Conservation (phyloP, 129 eudicot species). For the Flaveria linearis region DNA sequence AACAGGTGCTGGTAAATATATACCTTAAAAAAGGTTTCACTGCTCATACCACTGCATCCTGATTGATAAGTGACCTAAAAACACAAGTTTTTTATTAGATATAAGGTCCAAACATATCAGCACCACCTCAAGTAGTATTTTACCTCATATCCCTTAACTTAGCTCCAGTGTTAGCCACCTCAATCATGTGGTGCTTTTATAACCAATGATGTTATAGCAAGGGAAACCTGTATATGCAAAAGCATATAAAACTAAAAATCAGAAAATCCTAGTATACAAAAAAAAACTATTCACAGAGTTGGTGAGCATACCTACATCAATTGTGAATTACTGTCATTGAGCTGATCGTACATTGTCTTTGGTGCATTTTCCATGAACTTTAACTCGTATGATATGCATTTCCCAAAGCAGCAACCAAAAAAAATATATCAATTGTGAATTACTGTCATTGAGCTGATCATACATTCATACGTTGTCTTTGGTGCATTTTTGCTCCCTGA, state of each 20-base stretch:
- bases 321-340: conserved; percentile 15
- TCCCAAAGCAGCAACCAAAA: conserved; percentile 10
- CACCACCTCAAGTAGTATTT: neutral
- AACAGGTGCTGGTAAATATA: too few relatives aligned
- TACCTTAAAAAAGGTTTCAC: neutral
- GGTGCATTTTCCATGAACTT: conserved; percentile 1
- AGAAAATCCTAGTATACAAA: neutral
- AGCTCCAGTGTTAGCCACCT: neutral
- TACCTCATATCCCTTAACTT: conserved; percentile 20
- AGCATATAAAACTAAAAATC: conserved; percentile 2
- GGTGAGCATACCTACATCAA: conserved; percentile 17
- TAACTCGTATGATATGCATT: conserved; percentile 5
- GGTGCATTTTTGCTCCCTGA: conserved; percentile 3
- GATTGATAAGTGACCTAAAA: neutral
- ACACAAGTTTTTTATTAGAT: neutral
- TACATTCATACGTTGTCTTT: conserved; percentile 8
- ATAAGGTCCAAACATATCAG: neutral
- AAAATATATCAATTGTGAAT: neutral
- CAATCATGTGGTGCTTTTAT: conserved; percentile 10
- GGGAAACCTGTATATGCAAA: conserved; percentile 3
- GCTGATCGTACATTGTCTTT: conserved; percentile 15
- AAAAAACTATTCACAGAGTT: conserved; percentile 7
- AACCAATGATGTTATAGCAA: neutral
- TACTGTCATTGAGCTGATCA: conserved; percentile 16
- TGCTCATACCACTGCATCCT: neutral